These are phyloP conservation scores for Calonectria crousiana DNA, from an alignment of 2,329 filamentous ascomycete species.

Conservation along the genomic window DNA sequence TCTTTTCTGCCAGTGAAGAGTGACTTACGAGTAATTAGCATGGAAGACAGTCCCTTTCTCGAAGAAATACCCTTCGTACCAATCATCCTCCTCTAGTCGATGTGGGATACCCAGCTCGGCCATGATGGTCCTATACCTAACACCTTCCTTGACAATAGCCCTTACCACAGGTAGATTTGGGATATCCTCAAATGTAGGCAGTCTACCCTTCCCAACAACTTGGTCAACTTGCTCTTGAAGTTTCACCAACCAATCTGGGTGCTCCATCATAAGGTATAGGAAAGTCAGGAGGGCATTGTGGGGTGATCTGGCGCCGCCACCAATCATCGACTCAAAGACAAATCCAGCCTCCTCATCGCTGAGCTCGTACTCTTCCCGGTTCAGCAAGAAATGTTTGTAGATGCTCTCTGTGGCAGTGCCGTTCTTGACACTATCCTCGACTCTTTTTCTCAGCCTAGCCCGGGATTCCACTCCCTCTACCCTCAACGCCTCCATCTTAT, in stretches of 20 bases:
- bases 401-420: neutral
- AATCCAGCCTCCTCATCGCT: neutral
- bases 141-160: neutral
- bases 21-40: neutral
- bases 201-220: neutral
- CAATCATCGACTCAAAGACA: neutral
- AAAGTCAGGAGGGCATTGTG: neutral
- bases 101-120: neutral
- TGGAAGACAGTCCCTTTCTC: neutral
- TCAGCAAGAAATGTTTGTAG: neutral
- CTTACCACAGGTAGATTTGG: neutral
- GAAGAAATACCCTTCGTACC: neutral
- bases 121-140: neutral
- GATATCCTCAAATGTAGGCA: neutral
- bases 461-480: neutral
- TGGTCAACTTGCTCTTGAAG: neutral
- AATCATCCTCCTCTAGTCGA: neutral
- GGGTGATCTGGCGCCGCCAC: neutral
- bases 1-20: accelerated
- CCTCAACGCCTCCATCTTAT: neutral
- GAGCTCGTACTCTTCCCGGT: neutral
- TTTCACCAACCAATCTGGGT: neutral
- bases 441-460: neutral
- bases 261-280: neutral
- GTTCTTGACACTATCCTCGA: neutral